Percentiles rank a stretch among this genome's conserved stretches.
These are phyloP conservation scores for Stramenopiles sp. DNA, from an alignment of 352 stramenopile species.

Conservation along the genomic window DNA sequence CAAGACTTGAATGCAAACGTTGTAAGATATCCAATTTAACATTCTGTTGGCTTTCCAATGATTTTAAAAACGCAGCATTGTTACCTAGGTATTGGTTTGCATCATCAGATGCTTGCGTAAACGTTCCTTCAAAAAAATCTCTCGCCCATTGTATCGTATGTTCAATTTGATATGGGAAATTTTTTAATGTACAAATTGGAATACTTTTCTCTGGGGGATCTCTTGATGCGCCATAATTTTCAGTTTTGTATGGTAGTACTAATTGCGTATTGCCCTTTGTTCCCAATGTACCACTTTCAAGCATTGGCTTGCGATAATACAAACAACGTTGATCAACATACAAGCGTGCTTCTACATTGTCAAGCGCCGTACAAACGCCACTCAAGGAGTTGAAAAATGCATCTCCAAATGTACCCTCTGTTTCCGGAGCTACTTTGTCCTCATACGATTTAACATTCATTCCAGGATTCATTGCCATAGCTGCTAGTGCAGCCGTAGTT, in stretches of 20 bases:
- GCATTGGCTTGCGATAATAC: constrained; percentile 87
- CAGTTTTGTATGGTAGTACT: constrained; percentile 46
- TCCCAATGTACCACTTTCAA: constrained; percentile 94
- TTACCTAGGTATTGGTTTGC: constrained; percentile 74
- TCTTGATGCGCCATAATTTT: constrained; percentile 90
- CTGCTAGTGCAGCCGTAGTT: constrained; percentile 62
- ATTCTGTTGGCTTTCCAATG: constrained; percentile 81
- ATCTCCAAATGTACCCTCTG: constrained; percentile 91
- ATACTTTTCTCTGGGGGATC: constrained; percentile 97
- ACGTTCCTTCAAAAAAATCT: constrained; percentile 96
- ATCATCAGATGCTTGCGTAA: constrained; percentile 87
- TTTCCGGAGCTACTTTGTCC: constrained; percentile 63
- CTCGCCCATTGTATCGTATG: constrained; percentile 95
- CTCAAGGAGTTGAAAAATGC: constrained; percentile 86
- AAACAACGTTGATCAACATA: constrained; percentile 93
- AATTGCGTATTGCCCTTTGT: constrained; percentile 94
- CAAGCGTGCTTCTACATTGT: constrained; percentile 92
- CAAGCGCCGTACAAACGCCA: constrained; percentile 86
- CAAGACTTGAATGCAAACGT: constrained; percentile 66
- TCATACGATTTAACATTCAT: constrained; percentile 72
- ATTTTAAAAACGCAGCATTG: constrained; percentile 9
- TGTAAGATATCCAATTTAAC: constrained; percentile 85
- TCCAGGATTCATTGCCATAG: constrained; percentile 79
- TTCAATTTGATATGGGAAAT: constrained; percentile 98
- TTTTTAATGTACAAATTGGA: constrained; percentile 98